A percentile compares a stretch with the other conserved stretches of the same genome.
Evolutionary conservation across 495 filamentous ascomycete genomes (phyloP).

Genomic region (Penicillium steckii): DNA sequence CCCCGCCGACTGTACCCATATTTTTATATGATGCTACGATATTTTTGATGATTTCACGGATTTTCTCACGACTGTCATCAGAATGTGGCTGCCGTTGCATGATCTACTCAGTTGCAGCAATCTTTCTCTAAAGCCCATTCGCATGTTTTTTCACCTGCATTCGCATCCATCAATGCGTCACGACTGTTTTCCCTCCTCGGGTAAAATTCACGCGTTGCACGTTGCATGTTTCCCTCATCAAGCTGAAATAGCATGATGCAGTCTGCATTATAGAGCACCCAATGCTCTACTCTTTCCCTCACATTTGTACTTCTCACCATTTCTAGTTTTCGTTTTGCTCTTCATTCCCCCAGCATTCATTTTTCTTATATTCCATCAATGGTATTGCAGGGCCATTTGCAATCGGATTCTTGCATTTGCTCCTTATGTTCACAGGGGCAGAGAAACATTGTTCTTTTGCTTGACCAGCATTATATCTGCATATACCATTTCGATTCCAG

Average conservation of each 20-base stretch:
- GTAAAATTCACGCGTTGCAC: conserved; percentile 20
- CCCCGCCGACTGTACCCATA: conserved; percentile 43
- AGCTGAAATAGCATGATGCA: conserved; percentile 8
- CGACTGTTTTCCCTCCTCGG: conserved; percentile 12
- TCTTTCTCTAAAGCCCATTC: conserved; percentile 10
- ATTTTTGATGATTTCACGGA: conserved; percentile 45
- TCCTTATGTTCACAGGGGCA: neutral
- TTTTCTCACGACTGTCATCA: conserved; percentile 32
- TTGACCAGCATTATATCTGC: neutral
- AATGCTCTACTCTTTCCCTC: conserved; percentile 5
- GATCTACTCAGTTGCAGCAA: conserved; percentile 24
- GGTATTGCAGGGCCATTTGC: neutral
- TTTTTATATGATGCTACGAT: conserved; percentile 45
- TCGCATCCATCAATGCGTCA: conserved; percentile 22
- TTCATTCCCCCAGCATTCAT: conserved; percentile 12
- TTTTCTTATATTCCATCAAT: conserved; percentile 14
- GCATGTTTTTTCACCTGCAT: conserved; percentile 16
- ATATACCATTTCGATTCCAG: conserved; percentile 16
- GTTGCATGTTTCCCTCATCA: neutral
- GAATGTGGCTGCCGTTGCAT: conserved; percentile 20
- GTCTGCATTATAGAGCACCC: conserved; percentile 6
- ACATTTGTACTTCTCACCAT: conserved; percentile 13
- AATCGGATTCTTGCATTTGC: neutral
- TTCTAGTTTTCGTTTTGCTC: conserved; percentile 1
- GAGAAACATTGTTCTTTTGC: neutral